Base-by-base conservation (phyloP, 2,329 filamentous ascomycete genomes). In the Diaporthe sp. region DNA sequence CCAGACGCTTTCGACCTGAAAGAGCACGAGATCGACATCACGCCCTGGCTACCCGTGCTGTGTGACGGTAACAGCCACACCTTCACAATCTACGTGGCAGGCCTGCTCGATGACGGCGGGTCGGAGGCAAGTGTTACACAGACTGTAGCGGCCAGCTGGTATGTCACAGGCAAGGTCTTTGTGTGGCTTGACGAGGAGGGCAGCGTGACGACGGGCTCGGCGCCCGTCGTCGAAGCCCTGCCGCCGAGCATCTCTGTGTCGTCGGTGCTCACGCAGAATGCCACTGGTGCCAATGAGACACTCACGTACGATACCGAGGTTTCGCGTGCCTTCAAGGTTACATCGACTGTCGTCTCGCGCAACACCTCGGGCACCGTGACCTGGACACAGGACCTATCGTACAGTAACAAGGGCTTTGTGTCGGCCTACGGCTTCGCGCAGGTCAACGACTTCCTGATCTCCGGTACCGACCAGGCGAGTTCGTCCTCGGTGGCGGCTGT, bases 11-110 rank as follows among this genome's bases (percentile, higher is more conserved):
- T 95, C 81, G 94, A 97, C 80, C 86, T 97, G 34, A 87, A 90
- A 60, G 94, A 97, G 81, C 92, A 94, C 77, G 93, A 97, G 81
- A 94, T 97, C 77, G 95, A 97, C 80, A 92, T 97, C 65, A 93
- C 94, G 1, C 92, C 94, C 0, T 97, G 93, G 87, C 85, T 97
- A 4, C 91, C 93, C 0, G 75, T 93, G 1, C 87, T 97, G 0
- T 92, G 90, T 77, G 92, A 96, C 79, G 92, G 92, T 0, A 79
- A 85, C 2, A 78, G 86, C 9, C 94, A 96, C 81, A 91, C 85
- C 0, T 94, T 96, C 80, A 88, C 90, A 72, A 91, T 97, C 68
- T 86, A 88, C 28, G 88, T 97, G 6, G 88, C 88, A 0, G 94
- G 94, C 0, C 84, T 96, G 12, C 83, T 91, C 61, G 90, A 94